Percentiles rank a stretch among this genome's conserved stretches.
Evolutionary conservation across 2,329 filamentous ascomycete species (phyloP).

Genomic region (Epichloe festucae): DNA sequence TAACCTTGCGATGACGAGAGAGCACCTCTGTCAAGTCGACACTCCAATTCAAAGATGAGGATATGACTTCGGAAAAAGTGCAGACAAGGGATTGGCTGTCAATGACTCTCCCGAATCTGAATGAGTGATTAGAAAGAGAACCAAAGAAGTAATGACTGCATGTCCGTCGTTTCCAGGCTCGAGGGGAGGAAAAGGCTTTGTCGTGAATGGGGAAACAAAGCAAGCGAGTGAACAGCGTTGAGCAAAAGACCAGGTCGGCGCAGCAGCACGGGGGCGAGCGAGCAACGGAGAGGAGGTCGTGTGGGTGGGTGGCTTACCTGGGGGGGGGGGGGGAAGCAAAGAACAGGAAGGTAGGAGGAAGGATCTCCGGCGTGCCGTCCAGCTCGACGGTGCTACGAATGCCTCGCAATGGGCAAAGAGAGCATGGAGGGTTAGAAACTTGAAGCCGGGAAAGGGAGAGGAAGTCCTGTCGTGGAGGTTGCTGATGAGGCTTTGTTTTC

Average conservation of each 20-base stretch:
- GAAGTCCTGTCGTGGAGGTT: constrained; percentile 16
- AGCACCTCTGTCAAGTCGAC: constrained; percentile 8
- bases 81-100: constrained; percentile 5
- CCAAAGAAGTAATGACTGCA: neutral
- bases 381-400: constrained; percentile 25
- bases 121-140: constrained; percentile 3
- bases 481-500: constrained; percentile 31
- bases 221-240: constrained; percentile 5
- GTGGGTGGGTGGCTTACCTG: constrained; percentile 19
- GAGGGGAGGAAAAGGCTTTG: neutral
- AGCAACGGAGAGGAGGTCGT: constrained; percentile 7
- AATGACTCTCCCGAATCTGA: constrained; percentile 7
- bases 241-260: constrained; percentile 3
- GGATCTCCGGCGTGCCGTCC: constrained; percentile 19
- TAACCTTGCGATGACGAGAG: constrained; percentile 10
- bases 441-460: constrained; percentile 12
- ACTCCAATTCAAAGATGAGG: neutral
- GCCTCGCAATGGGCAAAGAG: constrained; percentile 27
- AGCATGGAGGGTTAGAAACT: constrained; percentile 17
- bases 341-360: constrained; percentile 12
- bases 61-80: constrained; percentile 1
- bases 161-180: neutral
- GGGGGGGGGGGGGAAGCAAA: constrained; percentile 14
- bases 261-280: constrained; percentile 4
- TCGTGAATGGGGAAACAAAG: constrained; percentile 2